phyloP scores from a whole-genome alignment of 441 rosid species.

The Pelargonium fulgidum region DNA sequence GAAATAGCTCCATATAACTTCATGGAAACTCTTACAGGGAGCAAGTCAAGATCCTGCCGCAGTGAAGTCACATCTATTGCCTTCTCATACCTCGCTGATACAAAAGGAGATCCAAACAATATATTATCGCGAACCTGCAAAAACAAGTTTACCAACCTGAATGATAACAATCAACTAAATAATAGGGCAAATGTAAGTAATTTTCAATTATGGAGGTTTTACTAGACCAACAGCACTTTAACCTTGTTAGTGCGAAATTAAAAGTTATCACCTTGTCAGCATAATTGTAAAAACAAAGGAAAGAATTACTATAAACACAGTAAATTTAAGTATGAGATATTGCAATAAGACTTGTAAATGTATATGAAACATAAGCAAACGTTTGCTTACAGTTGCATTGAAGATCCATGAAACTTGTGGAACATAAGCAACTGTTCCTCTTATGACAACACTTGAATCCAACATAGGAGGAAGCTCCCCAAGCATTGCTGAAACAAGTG shows the following conservation, averaged over 20 bases:
- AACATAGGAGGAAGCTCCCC: constrained; percentile 78
- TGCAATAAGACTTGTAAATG: constrained; percentile 13
- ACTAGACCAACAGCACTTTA: constrained; percentile 6
- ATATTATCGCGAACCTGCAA: constrained; percentile 83
- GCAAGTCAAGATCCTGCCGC: constrained; percentile 78
- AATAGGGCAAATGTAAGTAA: constrained; percentile 7
- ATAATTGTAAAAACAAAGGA: neutral
- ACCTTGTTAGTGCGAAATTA: neutral
- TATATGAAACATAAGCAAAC: constrained; percentile 20
- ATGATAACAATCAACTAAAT: constrained; percentile 10
- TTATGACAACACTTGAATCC: constrained; percentile 49
- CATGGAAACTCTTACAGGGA: constrained; percentile 60
- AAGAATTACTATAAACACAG: neutral
- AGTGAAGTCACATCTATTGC: constrained; percentile 79
- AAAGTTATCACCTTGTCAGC: neutral
- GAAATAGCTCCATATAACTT: constrained; percentile 4
- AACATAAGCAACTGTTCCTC: constrained; percentile 90
- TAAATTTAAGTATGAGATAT: neutral
- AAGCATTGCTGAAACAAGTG: constrained; percentile 93
- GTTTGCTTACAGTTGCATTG: constrained; percentile 75
- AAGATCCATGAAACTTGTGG: constrained; percentile 99
- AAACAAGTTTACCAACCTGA: constrained; percentile 13
- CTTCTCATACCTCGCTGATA: constrained; percentile 59
- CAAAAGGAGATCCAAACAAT: constrained; percentile 69
- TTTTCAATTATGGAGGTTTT: constrained; percentile 2